Conservation (phyloP, 257 asterid genomes). For the Solanum appendiculatum region DNA sequence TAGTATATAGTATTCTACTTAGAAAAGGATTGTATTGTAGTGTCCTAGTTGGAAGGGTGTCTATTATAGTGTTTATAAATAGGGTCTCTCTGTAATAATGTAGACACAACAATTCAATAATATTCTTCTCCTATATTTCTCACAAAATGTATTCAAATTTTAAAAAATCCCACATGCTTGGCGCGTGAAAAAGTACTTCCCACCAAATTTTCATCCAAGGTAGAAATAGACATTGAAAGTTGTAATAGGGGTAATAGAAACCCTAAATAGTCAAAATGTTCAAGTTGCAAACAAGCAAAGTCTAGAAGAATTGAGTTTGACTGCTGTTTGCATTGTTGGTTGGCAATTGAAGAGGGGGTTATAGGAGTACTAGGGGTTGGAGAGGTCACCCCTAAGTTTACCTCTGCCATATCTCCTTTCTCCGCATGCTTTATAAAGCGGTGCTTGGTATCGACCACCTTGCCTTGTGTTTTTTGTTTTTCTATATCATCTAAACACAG, state of each 20-base stretch:
- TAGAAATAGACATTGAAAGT: not conserved
- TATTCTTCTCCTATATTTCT: too few species aligned
- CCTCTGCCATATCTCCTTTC: not conserved
- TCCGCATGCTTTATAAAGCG: not conserved
- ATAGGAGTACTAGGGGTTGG: not conserved
- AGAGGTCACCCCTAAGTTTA: not conserved
- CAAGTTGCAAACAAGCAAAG: not conserved
- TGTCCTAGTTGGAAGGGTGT: too few species aligned
- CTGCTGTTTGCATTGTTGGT: not conserved
- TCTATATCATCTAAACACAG: not conserved
- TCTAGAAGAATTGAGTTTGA: not conserved
- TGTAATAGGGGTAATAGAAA: not conserved
- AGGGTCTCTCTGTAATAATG: too few species aligned
- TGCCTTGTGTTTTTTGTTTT: not conserved
- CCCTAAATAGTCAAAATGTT: not conserved
- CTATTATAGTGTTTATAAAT: too few species aligned
- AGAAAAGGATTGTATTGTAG: too few species aligned
- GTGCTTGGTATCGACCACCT: not conserved
- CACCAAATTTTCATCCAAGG: not conserved
- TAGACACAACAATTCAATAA: too few species aligned
- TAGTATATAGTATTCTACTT: too few species aligned
- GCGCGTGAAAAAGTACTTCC: not conserved
- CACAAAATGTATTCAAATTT: not conserved
- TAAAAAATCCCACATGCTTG: not conserved
- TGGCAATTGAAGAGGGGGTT: not conserved